Percentiles rank a stretch among this genome's conserved stretches.
Conservation (phyloP, 257 asterid genomes). For the Datura wrightii region DNA sequence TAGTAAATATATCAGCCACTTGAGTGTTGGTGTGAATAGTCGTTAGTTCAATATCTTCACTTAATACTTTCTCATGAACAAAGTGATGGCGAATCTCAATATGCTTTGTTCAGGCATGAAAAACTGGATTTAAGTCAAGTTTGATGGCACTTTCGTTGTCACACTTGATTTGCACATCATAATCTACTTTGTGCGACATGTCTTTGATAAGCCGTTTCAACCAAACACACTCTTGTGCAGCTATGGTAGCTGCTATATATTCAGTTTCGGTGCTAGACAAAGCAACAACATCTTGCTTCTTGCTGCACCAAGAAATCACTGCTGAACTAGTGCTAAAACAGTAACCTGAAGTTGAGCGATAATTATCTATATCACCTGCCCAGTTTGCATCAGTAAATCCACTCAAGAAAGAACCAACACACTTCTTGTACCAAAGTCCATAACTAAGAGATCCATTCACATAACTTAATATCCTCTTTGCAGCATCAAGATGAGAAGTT, state of each 20-base stretch:
- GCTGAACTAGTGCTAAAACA: slow-evolving; percentile 1
- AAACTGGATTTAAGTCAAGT: slow-evolving; percentile 13
- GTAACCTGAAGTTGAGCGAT: not conserved
- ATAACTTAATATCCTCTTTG: not conserved
- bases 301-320: not conserved
- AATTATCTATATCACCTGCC: slow-evolving; percentile 11
- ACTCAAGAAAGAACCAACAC: not conserved
- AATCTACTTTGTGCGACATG: not conserved
- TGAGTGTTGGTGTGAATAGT: not conserved
- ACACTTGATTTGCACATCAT: not conserved
- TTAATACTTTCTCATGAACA: slow-evolving; percentile 12
- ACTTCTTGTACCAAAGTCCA: slow-evolving; percentile 24
- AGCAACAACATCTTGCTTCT: slow-evolving; percentile 10
- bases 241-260: not conserved
- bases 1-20: not conserved
- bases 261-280: not conserved
- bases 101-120: not conserved
- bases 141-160: slow-evolving; percentile 31
- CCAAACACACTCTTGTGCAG: not conserved
- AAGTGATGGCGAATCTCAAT: slow-evolving; percentile 12
- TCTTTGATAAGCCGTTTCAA: too few species aligned
- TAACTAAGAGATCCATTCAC: slow-evolving; percentile 19
- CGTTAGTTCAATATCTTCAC: slow-evolving; percentile 17
- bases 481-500: not conserved
- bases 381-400: slow-evolving; percentile 26